Evolutionary conservation across 2,329 filamentous ascomycete genomes (phyloP), one percentile per base, ranked within the genome.

Genomic region (Chalaropsis thielavioides): DNA sequence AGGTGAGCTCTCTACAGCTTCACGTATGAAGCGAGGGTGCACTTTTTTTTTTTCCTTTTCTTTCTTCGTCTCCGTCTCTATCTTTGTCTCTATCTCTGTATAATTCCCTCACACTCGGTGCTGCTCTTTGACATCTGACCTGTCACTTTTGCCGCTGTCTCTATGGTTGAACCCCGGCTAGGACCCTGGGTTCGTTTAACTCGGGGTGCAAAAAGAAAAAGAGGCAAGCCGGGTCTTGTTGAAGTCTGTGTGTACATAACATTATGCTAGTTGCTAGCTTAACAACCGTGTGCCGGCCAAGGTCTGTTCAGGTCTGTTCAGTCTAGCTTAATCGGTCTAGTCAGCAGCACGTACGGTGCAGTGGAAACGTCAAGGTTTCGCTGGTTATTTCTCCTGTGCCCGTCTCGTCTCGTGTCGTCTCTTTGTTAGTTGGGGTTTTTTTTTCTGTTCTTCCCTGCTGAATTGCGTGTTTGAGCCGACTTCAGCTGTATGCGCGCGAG

Each of bases 51-150:
- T 35, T 63, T 22, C 24, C 11, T 63, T 11, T 38, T 44, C 13
- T 27, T 41, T 43, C 2, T 24, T 5, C 22, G 5, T 31, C 7
- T 27, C 11, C n/a, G 13, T 31, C 27, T 27, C 15, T 43, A 6
- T 24, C 38, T 61, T 15, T 54, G 19, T 54, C 22, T 6, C 51
- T 56, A 8, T 56, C 22, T 56, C 51, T 56, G 24, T 27, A 13
- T 56, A 56, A 56, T 56, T 56, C 22, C 51, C 51, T 56, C 51
- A 56, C 22, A 35, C 22, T 56, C 24, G 22, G 51, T 27, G 15
- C 31, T 35, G 24, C 51, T 56, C 51, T 31, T 35, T 56, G 51
- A 56, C 51, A 56, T 56, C 51, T 56, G 51, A 56, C 22, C 51
- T 56, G 51, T 56, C 51, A 56, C 10, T 56, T 56, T 56, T 27